Evolutionary conservation across 768 basidiomycete species (phyloP).

Genomic region (Lepiota subincarnata): DNA sequence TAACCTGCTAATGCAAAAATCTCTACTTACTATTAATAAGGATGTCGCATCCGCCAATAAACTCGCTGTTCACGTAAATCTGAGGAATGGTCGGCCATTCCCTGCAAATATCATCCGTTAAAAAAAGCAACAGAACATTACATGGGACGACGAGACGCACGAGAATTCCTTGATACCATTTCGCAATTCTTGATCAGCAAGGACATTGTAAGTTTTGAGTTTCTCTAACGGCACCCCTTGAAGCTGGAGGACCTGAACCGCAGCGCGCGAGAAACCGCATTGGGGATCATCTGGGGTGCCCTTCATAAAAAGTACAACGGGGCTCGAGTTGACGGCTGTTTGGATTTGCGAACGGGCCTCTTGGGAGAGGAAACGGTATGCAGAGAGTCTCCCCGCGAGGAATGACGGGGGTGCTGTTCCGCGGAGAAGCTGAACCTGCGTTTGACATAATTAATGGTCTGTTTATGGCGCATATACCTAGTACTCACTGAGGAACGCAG

Average conservation of each 20-base stretch:
- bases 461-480: not conserved
- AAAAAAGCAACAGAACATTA: not conserved
- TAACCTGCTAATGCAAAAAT: not conserved
- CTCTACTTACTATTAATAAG: constrained; percentile 73
- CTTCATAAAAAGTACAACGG: constrained; percentile 98
- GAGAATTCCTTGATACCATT: constrained; percentile 93
- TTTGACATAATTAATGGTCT: not conserved
- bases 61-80: constrained; percentile 91
- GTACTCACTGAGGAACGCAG: constrained; percentile 42
- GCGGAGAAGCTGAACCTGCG: constrained; percentile 24
- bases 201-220: constrained; percentile 85
- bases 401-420: constrained; percentile 24
- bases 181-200: constrained; percentile 82
- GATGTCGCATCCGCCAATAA: constrained; percentile 97
- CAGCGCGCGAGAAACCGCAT: constrained; percentile 96
- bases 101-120: constrained; percentile 34
- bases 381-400: constrained; percentile 21
- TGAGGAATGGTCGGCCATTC: constrained; percentile 99
- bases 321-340: constrained; percentile 66
- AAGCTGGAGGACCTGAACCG: constrained; percentile 82
- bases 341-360: constrained; percentile 63
- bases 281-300: constrained; percentile 83
- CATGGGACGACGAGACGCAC: constrained; percentile 45
- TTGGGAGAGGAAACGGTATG: constrained; percentile 53
- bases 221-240: constrained; percentile 79